A percentile compares a stretch with the other conserved stretches of the same genome.
Evolutionary conservation across 345 rosid species (phyloP).

Genomic region (Populus pruinosa): DNA sequence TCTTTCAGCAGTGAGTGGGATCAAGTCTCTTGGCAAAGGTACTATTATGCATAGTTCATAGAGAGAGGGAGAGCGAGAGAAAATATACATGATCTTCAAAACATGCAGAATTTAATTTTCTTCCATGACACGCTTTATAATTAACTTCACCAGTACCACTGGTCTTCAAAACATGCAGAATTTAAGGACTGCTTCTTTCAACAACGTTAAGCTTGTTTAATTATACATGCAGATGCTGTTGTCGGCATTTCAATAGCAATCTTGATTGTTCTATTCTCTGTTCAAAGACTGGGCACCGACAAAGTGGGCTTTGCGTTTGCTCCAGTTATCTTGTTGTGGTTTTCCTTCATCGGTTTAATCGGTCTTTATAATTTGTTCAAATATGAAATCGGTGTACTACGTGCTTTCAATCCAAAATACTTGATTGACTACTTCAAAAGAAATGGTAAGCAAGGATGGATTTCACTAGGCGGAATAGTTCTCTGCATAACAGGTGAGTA

Average conservation of each 20-base stretch:
- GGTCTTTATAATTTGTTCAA: conserved; percentile 41
- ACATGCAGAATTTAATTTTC: too few species aligned
- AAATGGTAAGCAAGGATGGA: conserved; percentile 48
- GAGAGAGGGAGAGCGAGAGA: too few species aligned
- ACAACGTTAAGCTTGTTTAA: too few species aligned
- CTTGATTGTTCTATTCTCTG: conserved; percentile 33
- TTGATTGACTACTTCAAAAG: conserved; percentile 50
- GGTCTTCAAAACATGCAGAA: too few species aligned
- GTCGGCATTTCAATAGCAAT: conserved; percentile 36
- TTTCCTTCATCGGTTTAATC: conserved; percentile 25
- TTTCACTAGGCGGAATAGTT: conserved; percentile 71
- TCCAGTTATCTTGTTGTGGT: conserved; percentile 45
- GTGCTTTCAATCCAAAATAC: conserved; percentile 57
- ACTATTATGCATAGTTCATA: background rate
- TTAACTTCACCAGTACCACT: too few species aligned
- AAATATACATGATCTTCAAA: too few species aligned
- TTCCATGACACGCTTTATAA: too few species aligned
- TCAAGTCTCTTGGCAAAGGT: conserved; percentile 60
- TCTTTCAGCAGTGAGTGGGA: conserved; percentile 77
- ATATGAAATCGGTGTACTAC: conserved; percentile 33
- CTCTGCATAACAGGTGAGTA: conserved; percentile 62
- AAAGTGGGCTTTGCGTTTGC: conserved; percentile 51
- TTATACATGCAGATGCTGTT: background rate
- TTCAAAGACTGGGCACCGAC: conserved; percentile 49
- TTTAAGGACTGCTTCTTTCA: too few species aligned